Evolutionary conservation across 164 flowering plant species (phyloP).

Genomic region (Magnolia kwangsiensis): DNA sequence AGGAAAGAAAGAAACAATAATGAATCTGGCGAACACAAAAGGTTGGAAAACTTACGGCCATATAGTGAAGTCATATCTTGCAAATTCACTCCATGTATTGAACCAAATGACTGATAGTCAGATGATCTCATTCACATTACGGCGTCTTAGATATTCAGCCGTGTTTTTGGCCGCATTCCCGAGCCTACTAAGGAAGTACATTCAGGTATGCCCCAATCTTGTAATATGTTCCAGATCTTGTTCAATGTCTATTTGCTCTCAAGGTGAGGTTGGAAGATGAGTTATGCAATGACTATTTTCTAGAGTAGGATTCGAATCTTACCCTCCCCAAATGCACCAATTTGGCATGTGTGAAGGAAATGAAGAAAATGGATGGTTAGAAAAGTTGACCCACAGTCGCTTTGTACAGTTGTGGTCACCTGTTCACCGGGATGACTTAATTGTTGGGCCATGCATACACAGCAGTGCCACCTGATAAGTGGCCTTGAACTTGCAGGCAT

Average conservation of each 20-base stretch:
- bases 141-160: constrained; percentile 69
- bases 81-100: constrained; percentile 80
- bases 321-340: not conserved
- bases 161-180: constrained; percentile 84
- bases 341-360: not conserved
- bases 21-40: constrained; percentile 46
- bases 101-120: constrained; percentile 93
- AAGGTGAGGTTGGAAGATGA: not conserved
- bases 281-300: not conserved
- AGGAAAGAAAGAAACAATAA: constrained; percentile 75
- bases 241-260: not conserved
- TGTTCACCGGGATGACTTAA: too few relatives aligned
- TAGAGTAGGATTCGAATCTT: not conserved
- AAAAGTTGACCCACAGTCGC: too few relatives aligned
- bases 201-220: constrained; percentile 54
- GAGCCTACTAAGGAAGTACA: constrained; percentile 71
- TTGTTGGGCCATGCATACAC: too few relatives aligned
- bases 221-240: not conserved
- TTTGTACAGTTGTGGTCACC: too few relatives aligned
- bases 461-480: too few relatives aligned
- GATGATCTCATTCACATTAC: constrained; percentile 80
- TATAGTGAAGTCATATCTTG: constrained; percentile 89
- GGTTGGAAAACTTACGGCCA: constrained; percentile 70
- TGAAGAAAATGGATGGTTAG: too few relatives aligned
- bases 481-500: too few relatives aligned